Evolutionary conservation across 2,329 filamentous ascomycete species (phyloP).

Genomic region (Colletotrichum paranaense): DNA sequence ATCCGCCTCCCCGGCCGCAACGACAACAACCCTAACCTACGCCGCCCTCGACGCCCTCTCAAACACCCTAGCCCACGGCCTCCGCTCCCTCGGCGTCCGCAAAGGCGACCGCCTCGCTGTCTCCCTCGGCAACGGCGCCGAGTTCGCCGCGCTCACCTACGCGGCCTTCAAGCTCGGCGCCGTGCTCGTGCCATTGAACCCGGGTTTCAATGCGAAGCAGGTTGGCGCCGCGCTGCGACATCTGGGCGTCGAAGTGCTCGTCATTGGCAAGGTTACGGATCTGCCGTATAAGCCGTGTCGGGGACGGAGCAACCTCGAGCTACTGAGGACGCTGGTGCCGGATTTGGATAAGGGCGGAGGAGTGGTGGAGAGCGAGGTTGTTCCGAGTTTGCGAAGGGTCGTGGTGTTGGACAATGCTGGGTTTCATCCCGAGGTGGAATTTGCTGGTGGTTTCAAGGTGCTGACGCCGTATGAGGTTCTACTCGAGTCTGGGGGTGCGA

Average conservation of each 20-base stretch:
- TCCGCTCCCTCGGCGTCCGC: slow-evolving; percentile 76
- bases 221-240: slow-evolving; percentile 83
- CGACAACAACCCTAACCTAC: slow-evolving; percentile 81
- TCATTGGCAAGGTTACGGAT: slow-evolving; percentile 91
- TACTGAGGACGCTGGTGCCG: slow-evolving; percentile 59
- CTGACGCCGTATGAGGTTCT: slow-evolving; percentile 60
- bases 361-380: slow-evolving; percentile 53
- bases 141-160: slow-evolving; percentile 88
- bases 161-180: slow-evolving; percentile 95
- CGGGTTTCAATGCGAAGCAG: slow-evolving; percentile 84
- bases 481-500: slow-evolving; percentile 42
- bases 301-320: slow-evolving; percentile 63
- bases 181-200: slow-evolving; percentile 92
- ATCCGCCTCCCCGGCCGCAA: slow-evolving; percentile 64
- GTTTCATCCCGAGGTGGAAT: slow-evolving; percentile 57
- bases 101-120: slow-evolving; percentile 90
- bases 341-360: slow-evolving; percentile 44
- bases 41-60: slow-evolving; percentile 79
- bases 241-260: slow-evolving; percentile 76
- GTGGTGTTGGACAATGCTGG: slow-evolving; percentile 83
- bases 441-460: slow-evolving; percentile 47
- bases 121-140: slow-evolving; percentile 85
- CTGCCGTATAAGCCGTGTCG: slow-evolving; percentile 72
- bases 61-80: slow-evolving; percentile 78
- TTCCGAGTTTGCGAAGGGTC: slow-evolving; percentile 78